These are phyloP conservation scores for Gaeumannomyces sp. DNA, from an alignment of 2,329 filamentous ascomycete genomes.

Conservation along the genomic window DNA sequence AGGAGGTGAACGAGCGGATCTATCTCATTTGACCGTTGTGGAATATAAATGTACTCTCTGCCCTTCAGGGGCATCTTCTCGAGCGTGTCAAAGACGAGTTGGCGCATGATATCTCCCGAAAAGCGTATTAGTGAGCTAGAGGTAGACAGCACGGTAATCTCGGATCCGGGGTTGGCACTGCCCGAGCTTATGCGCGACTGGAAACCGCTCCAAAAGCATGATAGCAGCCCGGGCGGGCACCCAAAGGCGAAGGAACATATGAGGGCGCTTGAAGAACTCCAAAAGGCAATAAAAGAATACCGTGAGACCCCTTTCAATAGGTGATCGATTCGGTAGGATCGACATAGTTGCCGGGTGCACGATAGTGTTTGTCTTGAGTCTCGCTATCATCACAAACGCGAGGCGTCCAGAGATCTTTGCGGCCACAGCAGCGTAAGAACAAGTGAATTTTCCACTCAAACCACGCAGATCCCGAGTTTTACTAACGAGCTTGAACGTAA, in stretches of 20 bases:
- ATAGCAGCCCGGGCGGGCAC: neutral
- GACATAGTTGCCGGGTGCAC: neutral
- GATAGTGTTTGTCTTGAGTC: neutral
- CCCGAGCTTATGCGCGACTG: neutral
- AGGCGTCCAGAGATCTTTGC: conserved; percentile 4
- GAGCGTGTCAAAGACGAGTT: too few relatives aligned
- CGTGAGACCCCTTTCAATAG: neutral
- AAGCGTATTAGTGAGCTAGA: neutral
- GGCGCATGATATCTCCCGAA: neutral
- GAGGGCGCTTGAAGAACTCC: neutral
- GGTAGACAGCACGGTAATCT: neutral
- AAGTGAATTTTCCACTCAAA: neutral
- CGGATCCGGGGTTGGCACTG: neutral
- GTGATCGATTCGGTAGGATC: neutral
- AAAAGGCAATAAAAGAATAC: neutral
- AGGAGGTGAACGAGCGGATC: too few relatives aligned
- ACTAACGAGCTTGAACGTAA: neutral
- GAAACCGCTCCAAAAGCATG: neutral
- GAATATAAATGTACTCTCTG: too few relatives aligned
- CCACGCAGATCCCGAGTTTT: neutral
- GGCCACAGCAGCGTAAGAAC: neutral
- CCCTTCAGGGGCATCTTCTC: too few relatives aligned
- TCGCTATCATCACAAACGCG: conserved; percentile 1
- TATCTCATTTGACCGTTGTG: too few relatives aligned
- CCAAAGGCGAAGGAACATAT: neutral